A percentile compares a stretch with the other conserved stretches of the same genome.
These are phyloP conservation scores for Ploettnerulaceae sp. DNA, from an alignment of 2,329 filamentous ascomycete genomes.

Conservation along the genomic window DNA sequence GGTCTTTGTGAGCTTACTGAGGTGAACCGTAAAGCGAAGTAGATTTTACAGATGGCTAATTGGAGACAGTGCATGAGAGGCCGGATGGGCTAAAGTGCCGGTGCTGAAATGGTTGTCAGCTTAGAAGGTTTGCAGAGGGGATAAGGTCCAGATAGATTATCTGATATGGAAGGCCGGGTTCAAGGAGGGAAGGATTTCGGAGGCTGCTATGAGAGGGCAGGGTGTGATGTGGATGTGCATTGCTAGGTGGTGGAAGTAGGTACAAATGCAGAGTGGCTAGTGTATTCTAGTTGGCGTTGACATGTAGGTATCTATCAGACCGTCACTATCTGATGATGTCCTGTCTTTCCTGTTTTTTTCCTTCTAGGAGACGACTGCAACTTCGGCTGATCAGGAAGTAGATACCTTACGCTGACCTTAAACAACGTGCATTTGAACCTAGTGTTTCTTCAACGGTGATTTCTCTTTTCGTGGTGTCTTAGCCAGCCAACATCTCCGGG, in stretches of 20 bases:
- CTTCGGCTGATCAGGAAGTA: too few relatives aligned
- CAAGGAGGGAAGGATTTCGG: neutral
- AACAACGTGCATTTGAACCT: constrained; percentile 7
- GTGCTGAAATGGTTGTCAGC: neutral
- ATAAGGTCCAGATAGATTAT: neutral
- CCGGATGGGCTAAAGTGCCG: neutral
- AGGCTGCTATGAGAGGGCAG: neutral
- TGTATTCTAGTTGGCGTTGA: constrained; percentile 2
- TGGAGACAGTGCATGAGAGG: too few relatives aligned
- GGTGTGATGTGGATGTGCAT: constrained; percentile 1
- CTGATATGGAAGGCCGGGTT: neutral
- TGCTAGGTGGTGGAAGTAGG: neutral
- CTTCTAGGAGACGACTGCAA: too few relatives aligned
- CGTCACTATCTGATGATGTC: too few relatives aligned
- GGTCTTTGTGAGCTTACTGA: too few relatives aligned
- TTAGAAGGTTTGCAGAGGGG: neutral
- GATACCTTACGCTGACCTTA: too few relatives aligned
- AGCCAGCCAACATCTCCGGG: neutral
- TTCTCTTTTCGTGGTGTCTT: neutral
- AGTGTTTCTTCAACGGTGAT: neutral
- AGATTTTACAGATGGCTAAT: too few relatives aligned
- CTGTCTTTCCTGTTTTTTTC: too few relatives aligned
- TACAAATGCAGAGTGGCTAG: too few relatives aligned
- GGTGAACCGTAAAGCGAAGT: too few relatives aligned
- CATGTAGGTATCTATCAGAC: neutral